These are phyloP conservation scores for Alectoria sarmentosa DNA, from an alignment of 495 filamentous ascomycete genomes.

Conservation along the genomic window DNA sequence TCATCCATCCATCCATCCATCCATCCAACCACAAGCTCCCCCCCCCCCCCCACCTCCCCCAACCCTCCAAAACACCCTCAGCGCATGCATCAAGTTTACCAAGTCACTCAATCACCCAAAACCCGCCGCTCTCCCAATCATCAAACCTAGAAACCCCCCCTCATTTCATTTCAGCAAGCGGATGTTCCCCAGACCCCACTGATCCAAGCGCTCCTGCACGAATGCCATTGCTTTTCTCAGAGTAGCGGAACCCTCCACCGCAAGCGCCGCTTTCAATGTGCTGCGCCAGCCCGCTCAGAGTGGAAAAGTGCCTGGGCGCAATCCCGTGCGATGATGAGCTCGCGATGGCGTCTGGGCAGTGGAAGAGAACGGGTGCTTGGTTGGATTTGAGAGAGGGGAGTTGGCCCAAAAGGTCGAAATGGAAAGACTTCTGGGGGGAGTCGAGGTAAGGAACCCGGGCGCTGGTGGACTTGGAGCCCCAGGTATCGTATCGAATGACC, in stretches of 20 bases:
- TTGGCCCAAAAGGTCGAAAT: no score
- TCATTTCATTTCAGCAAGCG: conserved; percentile 21
- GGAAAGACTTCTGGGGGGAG: no score
- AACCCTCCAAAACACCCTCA: no score
- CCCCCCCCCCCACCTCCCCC: no score
- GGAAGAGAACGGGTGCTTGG: conserved; percentile 4
- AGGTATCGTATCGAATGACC: neutral
- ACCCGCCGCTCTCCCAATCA: no score
- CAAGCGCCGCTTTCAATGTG: conserved; percentile 27
- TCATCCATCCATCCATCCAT: no score
- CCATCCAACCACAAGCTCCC: no score
- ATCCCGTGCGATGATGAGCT: neutral
- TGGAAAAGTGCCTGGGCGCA: conserved; percentile 14
- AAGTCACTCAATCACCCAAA: no score
- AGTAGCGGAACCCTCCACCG: conserved; percentile 15
- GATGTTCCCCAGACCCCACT: conserved; percentile 19
- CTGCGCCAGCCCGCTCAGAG: conserved; percentile 23
- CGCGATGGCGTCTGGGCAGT: conserved; percentile 10
- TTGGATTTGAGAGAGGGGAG: neutral
- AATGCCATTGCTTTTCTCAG: conserved; percentile 19
- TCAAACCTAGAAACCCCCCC: no score
- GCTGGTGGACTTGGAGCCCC: no score
- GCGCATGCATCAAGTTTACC: no score
- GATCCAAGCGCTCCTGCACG: conserved; percentile 21
- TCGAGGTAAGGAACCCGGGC: no score